Evolutionary conservation across 352 stramenopile genomes (phyloP).

Genomic region (Phytophthora pseudosyringae): DNA sequence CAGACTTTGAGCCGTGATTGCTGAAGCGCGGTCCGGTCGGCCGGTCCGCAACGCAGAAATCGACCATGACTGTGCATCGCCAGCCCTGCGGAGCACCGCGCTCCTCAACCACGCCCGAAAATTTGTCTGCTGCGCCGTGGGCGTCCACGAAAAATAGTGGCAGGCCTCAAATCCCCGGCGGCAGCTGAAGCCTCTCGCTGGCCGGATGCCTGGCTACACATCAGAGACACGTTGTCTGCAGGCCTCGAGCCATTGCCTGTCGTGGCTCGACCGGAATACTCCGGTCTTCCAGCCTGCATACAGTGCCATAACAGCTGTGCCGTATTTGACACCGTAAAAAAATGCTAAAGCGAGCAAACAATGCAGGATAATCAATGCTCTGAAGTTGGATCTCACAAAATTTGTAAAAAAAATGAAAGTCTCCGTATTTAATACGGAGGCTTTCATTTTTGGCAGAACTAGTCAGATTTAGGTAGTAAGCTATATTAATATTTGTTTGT

Average conservation of each 20-base stretch:
- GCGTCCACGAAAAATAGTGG: conserved; percentile 14
- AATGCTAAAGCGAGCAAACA: no score
- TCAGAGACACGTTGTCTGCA: not conserved
- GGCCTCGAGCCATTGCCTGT: not conserved
- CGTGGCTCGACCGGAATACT: conserved; percentile 16
- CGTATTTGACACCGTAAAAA: no score
- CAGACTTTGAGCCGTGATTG: conserved; percentile 1
- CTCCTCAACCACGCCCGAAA: not conserved
- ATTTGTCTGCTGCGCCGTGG: conserved; percentile 12
- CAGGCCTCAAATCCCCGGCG: conserved; percentile 16
- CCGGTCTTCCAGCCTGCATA: conserved; percentile 5
- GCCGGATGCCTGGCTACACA: conserved; percentile 10
- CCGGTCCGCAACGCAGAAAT: conserved; percentile 19
- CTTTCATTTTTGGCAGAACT: no score
- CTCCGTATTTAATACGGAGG: no score
- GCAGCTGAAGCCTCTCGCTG: conserved; percentile 1
- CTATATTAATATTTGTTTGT: no score
- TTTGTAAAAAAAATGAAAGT: no score
- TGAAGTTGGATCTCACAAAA: no score
- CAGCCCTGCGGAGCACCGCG: not conserved
- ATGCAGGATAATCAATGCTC: no score
- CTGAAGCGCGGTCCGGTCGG: conserved; percentile 25
- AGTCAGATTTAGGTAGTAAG: no score
- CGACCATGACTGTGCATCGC: conserved; percentile 8
- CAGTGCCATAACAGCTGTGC: no score